These are phyloP conservation scores for Colletotrichum chlorophyti DNA, from an alignment of 2,329 filamentous ascomycete genomes.

Conservation along the genomic window DNA sequence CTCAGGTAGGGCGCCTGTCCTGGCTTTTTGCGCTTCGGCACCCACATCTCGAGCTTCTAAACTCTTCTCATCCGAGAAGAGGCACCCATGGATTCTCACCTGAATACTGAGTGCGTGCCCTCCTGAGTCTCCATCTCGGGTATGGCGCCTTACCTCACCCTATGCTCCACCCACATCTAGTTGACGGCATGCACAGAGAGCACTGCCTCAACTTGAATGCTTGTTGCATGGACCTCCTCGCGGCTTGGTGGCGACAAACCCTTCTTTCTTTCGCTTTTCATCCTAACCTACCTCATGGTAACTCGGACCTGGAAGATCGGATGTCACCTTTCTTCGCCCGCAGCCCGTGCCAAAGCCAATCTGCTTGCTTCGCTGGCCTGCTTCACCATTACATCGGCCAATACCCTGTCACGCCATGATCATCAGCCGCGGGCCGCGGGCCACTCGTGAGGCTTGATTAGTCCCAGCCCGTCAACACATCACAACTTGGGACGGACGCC, in stretches of 20 bases:
- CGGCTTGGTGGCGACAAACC: constrained; percentile 19
- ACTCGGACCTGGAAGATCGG: constrained; percentile 23
- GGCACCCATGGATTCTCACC: too few relatives aligned
- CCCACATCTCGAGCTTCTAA: too few relatives aligned
- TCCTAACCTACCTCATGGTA: neutral
- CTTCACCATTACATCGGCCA: constrained; percentile 24
- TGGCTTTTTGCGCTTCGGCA: too few relatives aligned
- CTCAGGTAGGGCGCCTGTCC: too few relatives aligned
- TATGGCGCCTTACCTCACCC: too few relatives aligned
- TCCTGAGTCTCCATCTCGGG: too few relatives aligned
- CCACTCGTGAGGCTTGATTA: constrained; percentile 24
- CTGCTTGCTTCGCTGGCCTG: constrained; percentile 7
- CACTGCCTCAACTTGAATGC: constrained; percentile 15
- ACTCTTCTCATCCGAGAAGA: too few relatives aligned
- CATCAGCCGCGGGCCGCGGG: constrained; percentile 25
- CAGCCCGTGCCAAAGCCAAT: constrained; percentile 15
- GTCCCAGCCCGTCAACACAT: constrained; percentile 5
- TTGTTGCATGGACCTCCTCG: constrained; percentile 23
- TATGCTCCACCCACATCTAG: too few relatives aligned
- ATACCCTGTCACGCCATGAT: constrained; percentile 25
- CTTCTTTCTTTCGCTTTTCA: neutral
- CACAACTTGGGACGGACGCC: neutral
- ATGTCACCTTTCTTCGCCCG: constrained; percentile 21
- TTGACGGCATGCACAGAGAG: constrained; percentile 11
- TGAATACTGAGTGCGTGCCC: too few relatives aligned